Base-by-base conservation (phyloP, 768 basidiomycete species). In the Suillus subalutaceus region DNA sequence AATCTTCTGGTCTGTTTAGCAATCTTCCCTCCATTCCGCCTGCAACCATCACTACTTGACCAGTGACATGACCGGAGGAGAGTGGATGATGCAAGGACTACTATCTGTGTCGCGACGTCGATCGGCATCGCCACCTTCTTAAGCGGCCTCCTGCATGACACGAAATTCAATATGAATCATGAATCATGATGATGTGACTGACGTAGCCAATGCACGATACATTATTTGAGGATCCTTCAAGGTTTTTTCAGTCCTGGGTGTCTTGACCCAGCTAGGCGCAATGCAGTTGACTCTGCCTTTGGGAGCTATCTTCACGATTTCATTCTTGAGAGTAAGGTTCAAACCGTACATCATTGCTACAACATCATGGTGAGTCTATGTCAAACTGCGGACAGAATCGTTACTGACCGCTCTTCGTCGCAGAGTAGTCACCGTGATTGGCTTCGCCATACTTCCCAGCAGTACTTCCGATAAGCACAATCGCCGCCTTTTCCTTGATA, bases 11-110 rank as follows among this genome's bases (percentile, higher is more conserved):
- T 48, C 66, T 74, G 69, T 86, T 85, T 67, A 85, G 71, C 40
- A 86, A 62, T 12, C 81, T 76, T 16, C 91, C 91, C 82, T 93
- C 91, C 91, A 92, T 91, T 3, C 91, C 91, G 2, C 91, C 91
- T 56, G 86, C 84, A 12, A 92, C 82, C 86, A 91, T 90, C 41
- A 91, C 71, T 7, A 88, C 84, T 69, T 91, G 85, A 0, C 91
- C 91, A 1, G 87, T 85, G n/a, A 92, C 82, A 71, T 92, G 91
- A 0, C 91, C 90, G 0, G 90, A 92, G 0, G 0, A 91, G 72
- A 13, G 76, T 77, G 8, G 83, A 76, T 0, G 90, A 91, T 0
- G 91, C 84, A 3, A 92, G 72, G 2, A 90, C 65, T 7, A 84
- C 83, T 32, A 93, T 81, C 74, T 92, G 90, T 7, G 79, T 82